phyloP scores from a whole-genome alignment of 768 basidiomycete species.

The Harrya chromipes region DNA sequence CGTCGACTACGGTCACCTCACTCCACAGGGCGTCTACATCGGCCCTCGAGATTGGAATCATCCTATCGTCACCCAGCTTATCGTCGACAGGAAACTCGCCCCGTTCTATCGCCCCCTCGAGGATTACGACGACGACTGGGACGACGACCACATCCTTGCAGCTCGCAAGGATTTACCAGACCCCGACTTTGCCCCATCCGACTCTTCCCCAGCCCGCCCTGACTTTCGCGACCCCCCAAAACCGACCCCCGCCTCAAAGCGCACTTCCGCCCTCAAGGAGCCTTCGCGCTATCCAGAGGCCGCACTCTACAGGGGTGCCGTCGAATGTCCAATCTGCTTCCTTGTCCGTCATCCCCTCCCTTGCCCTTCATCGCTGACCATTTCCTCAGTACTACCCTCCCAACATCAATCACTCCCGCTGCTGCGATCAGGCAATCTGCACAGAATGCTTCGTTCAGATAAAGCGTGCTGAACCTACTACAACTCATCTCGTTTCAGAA shows the following conservation, averaged over 20 bases:
- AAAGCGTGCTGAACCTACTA: slow-evolving; percentile 91
- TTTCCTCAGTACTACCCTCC: slow-evolving; percentile 85
- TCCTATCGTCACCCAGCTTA: slow-evolving; percentile 78
- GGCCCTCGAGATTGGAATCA: slow-evolving; percentile 89
- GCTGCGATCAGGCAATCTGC: slow-evolving; percentile 98
- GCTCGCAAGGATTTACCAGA: slow-evolving; percentile 69
- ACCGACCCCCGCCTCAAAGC: slow-evolving; percentile 43
- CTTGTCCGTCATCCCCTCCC: slow-evolving; percentile 56
- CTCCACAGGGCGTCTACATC: slow-evolving; percentile 85
- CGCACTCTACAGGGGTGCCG: slow-evolving; percentile 75
- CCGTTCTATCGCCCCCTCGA: slow-evolving; percentile 97
- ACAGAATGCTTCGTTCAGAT: slow-evolving; percentile 99
- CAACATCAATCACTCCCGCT: slow-evolving; percentile 96
- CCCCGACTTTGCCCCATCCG: slow-evolving; percentile 43
- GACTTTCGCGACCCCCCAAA: slow-evolving; percentile 24
- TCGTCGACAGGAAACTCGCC: slow-evolving; percentile 83
- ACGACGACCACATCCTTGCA: slow-evolving; percentile 81
- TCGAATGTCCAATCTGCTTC: slow-evolving; percentile 98
- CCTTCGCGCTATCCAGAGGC: slow-evolving; percentile 66
- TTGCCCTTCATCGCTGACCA: slow-evolving; percentile 20
- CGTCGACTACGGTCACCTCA: slow-evolving; percentile 78
- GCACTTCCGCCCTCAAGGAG: slow-evolving; percentile 60
- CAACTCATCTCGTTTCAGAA: slow-evolving; percentile 94
- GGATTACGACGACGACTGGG: slow-evolving; percentile 88
- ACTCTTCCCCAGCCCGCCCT: slow-evolving; percentile 33